phyloP scores from a whole-genome alignment of 2,329 filamentous ascomycete species.

The Tolypocladium endophyticum region DNA sequence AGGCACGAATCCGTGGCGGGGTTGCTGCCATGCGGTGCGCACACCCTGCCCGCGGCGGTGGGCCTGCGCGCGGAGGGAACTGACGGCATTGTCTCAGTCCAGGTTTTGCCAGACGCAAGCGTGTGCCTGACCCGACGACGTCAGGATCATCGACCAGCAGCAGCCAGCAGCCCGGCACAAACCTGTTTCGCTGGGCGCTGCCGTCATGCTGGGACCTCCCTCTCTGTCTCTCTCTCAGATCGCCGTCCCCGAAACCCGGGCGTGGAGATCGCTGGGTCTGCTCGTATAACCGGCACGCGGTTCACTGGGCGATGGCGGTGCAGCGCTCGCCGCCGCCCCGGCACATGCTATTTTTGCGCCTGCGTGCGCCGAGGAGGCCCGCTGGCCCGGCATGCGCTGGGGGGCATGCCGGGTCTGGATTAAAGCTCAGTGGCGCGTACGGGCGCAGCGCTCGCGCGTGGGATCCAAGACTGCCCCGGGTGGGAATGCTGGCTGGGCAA shows the following conservation, averaged over 20 bases:
- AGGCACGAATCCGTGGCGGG: not conserved
- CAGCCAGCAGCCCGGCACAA: not conserved
- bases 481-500: not conserved
- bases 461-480: not conserved
- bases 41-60: not conserved
- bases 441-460: not conserved
- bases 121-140: not conserved
- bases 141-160: not conserved
- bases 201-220: not conserved
- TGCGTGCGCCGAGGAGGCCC: not conserved
- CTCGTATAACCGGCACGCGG: not conserved
- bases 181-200: not conserved
- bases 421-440: not conserved
- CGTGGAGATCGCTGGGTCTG: not conserved
- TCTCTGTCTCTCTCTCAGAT: not conserved
- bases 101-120: not conserved
- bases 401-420: not conserved
- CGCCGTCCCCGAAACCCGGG: not conserved
- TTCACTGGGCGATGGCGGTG: not conserved
- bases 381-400: not conserved
- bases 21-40: not conserved
- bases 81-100: not conserved
- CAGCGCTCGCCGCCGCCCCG: not conserved
- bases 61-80: not conserved
- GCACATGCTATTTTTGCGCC: not conserved